Percentiles rank a stretch among this genome's conserved stretches.
phyloP scores from a whole-genome alignment of 1,284 basidiomycete species.

The Blastosporella zonata region DNA sequence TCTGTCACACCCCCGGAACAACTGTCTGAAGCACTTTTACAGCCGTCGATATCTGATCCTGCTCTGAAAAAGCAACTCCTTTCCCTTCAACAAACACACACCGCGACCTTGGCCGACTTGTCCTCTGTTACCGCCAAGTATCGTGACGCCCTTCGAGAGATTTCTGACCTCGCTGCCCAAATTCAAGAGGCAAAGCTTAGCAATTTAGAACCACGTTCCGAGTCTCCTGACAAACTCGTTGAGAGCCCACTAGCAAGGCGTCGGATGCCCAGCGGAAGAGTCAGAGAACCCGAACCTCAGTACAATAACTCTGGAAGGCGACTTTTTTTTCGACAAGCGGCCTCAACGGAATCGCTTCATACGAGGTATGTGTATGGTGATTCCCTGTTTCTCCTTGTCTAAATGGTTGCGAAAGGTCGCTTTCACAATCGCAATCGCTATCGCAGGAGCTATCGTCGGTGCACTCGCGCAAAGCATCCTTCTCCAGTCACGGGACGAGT shows the following conservation, averaged over 20 bases:
- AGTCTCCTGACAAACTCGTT: conserved; percentile 49
- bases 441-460: conserved; percentile 94
- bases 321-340: conserved; percentile 82
- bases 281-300: conserved; percentile 50
- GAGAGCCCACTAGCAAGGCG: conserved; percentile 49
- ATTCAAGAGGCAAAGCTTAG: conserved; percentile 76
- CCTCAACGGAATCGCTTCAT: conserved; percentile 80
- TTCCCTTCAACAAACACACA: conserved; percentile 71
- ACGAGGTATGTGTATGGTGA: conserved; percentile 54
- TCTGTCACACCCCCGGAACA: conserved; percentile 7
- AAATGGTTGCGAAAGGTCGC: conserved; percentile 51
- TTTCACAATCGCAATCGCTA: conserved; percentile 85
- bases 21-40: not conserved
- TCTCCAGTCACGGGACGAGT: conserved; percentile 68
- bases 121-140: conserved; percentile 79
- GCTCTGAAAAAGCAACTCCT: conserved; percentile 56
- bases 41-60: conserved; percentile 23
- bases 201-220: conserved; percentile 38
- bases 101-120: conserved; percentile 76
- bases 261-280: conserved; percentile 46
- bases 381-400: conserved; percentile 14
- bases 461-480: conserved; percentile 79
- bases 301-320: conserved; percentile 51
- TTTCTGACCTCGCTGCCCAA: conserved; percentile 82
- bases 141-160: conserved; percentile 84